Evolutionary conservation across 2,329 filamentous ascomycete genomes (phyloP).

Genomic region (Lachnellula willkommii): DNA sequence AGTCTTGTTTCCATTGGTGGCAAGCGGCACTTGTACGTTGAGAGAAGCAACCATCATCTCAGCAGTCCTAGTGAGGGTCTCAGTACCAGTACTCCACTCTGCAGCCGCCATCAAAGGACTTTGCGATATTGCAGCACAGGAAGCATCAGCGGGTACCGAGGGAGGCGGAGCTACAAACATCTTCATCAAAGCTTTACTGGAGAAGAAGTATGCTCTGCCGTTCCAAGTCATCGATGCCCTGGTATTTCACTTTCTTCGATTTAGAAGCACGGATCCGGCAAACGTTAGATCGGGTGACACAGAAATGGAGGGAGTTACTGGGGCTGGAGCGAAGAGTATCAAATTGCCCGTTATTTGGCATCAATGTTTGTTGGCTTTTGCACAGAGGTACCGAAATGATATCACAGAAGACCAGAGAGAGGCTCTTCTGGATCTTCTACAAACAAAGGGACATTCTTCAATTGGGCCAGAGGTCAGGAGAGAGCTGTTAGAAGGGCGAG

Average conservation of each 20-base stretch:
- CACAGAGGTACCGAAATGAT: constrained; percentile 90
- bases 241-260: constrained; percentile 94
- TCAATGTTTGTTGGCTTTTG: constrained; percentile 86
- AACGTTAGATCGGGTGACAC: constrained; percentile 44
- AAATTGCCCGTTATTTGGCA: constrained; percentile 94
- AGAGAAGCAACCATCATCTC: constrained; percentile 89
- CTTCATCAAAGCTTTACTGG: constrained; percentile 86
- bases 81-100: constrained; percentile 85
- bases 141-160: constrained; percentile 76
- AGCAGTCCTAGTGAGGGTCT: constrained; percentile 76
- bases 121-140: constrained; percentile 89
- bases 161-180: constrained; percentile 89
- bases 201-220: constrained; percentile 95
- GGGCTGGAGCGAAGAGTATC: constrained; percentile 44
- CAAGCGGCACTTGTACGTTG: constrained; percentile 80
- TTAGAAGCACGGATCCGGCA: constrained; percentile 63
- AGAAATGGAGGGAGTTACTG: constrained; percentile 45
- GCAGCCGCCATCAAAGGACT: constrained; percentile 85
- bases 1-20: constrained; percentile 83
- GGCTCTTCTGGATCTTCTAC: constrained; percentile 77
- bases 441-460: constrained; percentile 76
- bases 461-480: constrained; percentile 89
- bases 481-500: constrained; percentile 82
- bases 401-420: constrained; percentile 94
- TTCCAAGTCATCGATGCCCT: constrained; percentile 92